These are phyloP conservation scores for Acanthamoeba culbertsoni DNA, from an alignment of 208 protist genomes.

Conservation along the genomic window DNA sequence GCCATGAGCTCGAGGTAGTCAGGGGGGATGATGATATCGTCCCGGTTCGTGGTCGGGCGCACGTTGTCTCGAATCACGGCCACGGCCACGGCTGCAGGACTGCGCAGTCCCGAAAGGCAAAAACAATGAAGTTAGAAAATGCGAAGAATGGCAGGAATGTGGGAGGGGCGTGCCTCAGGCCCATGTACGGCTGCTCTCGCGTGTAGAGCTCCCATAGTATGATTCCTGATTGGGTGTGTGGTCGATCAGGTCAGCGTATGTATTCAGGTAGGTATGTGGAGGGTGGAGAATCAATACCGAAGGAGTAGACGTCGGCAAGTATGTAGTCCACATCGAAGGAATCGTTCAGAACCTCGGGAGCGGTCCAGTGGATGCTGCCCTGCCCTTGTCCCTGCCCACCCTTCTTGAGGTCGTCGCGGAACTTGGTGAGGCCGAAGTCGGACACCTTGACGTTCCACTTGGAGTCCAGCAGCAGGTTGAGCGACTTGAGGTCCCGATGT, in stretches of 20 bases:
- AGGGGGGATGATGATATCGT: background rate
- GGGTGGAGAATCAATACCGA: background rate
- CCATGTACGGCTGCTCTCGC: background rate
- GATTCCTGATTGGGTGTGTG: background rate
- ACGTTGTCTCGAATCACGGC: slow-evolving; percentile 39
- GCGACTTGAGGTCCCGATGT: background rate
- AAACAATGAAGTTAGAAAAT: background rate
- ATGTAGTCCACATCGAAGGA: background rate
- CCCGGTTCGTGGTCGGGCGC: background rate
- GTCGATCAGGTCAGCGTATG: background rate
- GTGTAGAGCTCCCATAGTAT: slow-evolving; percentile 53
- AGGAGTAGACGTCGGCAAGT: background rate
- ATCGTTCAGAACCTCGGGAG: background rate
- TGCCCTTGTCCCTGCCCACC: background rate
- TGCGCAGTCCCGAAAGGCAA: background rate
- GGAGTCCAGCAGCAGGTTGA: slow-evolving; percentile 49
- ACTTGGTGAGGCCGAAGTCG: slow-evolving; percentile 56
- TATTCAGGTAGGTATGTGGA: background rate
- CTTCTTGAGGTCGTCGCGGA: slow-evolving; percentile 54
- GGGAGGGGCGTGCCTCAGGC: background rate
- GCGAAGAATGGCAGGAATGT: background rate
- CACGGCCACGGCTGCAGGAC: background rate
- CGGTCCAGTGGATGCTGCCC: background rate
- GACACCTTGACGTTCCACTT: slow-evolving; percentile 32
- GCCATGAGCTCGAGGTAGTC: background rate